These are phyloP conservation scores for Tolypocladium endophyticum DNA, from an alignment of 2,329 filamentous ascomycete species.

Conservation along the genomic window DNA sequence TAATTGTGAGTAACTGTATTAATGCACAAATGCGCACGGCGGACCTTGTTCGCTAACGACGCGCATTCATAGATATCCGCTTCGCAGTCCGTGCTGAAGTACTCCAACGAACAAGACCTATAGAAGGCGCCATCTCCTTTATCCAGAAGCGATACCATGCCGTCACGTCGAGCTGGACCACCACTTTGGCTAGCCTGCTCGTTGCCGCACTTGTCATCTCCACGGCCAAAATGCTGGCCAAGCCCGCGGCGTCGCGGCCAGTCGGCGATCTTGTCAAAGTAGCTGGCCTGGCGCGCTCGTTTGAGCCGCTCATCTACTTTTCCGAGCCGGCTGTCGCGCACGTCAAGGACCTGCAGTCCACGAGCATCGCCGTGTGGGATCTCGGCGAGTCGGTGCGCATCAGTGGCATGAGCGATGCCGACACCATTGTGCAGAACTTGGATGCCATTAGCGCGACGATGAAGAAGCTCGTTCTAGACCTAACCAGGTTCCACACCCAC, in stretches of 20 bases:
- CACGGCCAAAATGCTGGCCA: conserved; percentile 54
- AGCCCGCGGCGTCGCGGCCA: conserved; percentile 45
- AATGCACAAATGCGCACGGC: background rate
- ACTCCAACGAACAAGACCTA: conserved; percentile 74
- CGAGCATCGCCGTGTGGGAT: conserved; percentile 89
- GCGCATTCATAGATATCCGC: conserved; percentile 58
- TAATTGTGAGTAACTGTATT: conserved; percentile 33
- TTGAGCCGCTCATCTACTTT: conserved; percentile 91
- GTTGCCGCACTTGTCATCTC: conserved; percentile 54
- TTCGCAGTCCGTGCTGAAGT: conserved; percentile 83
- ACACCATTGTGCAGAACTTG: conserved; percentile 74
- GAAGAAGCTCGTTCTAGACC: conserved; percentile 72
- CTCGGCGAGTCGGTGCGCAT: conserved; percentile 80
- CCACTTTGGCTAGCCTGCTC: conserved; percentile 51
- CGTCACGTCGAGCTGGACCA: conserved; percentile 60
- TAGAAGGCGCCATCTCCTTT: conserved; percentile 61
- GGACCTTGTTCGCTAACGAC: background rate
- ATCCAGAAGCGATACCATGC: conserved; percentile 48
- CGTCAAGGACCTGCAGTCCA: conserved; percentile 80
- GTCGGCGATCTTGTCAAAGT: conserved; percentile 73
- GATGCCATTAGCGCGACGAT: conserved; percentile 79
- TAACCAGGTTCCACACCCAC: conserved; percentile 86
- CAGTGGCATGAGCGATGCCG: conserved; percentile 84
- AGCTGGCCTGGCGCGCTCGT: conserved; percentile 77
- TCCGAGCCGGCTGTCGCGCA: conserved; percentile 82